phyloP scores from a whole-genome alignment of 768 basidiomycete species.

The Mycena galericulata region DNA sequence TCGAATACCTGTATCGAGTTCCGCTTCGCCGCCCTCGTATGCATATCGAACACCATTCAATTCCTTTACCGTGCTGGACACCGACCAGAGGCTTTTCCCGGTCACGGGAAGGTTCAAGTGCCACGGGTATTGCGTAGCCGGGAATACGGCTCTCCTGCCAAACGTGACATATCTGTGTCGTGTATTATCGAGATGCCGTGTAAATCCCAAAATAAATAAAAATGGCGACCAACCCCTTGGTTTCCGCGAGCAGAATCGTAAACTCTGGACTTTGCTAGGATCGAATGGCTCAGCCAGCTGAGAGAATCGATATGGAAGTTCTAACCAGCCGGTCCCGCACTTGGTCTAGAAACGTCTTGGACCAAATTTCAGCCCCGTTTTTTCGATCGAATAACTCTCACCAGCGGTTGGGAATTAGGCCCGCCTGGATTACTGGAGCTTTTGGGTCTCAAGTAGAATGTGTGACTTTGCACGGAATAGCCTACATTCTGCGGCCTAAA shows the following conservation, averaged over 20 bases:
- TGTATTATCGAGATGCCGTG: not conserved
- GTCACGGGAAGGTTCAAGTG: not conserved
- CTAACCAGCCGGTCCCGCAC: not conserved
- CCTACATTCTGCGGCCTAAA: not conserved
- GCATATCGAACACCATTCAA: not conserved
- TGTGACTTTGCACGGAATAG: not conserved
- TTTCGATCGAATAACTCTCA: not conserved
- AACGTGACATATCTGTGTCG: not conserved
- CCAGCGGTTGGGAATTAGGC: not conserved
- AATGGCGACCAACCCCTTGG: not conserved
- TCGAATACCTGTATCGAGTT: conserved; percentile 1
- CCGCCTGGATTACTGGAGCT: not conserved
- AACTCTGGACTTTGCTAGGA: not conserved
- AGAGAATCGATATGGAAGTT: not conserved
- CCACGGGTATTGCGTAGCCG: not conserved
- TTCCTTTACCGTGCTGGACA: not conserved
- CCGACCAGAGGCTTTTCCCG: not conserved
- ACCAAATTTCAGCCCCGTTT: not conserved
- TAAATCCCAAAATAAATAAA: not conserved
- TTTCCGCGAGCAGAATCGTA: not conserved
- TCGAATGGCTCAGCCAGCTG: not conserved
- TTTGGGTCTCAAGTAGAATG: not conserved
- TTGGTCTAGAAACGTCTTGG: not conserved
- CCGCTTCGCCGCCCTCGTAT: not conserved
- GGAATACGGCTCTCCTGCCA: not conserved